Conservation (phyloP, 2,329 filamentous ascomycete species). For the Aspergillus tanneri region DNA sequence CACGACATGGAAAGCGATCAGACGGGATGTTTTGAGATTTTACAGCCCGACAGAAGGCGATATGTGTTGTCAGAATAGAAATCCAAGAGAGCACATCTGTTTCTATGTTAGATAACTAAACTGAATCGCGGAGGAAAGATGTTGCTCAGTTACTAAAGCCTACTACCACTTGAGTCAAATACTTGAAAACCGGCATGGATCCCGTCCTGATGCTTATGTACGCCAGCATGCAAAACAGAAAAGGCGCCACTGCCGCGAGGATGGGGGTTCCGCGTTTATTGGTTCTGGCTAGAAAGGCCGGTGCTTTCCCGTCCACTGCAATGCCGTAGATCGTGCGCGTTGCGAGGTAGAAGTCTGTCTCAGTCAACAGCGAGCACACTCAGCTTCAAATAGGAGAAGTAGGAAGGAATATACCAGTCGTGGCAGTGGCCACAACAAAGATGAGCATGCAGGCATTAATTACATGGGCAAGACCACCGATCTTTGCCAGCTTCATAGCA, state of each 20-base stretch:
- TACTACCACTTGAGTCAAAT: conserved; percentile 44
- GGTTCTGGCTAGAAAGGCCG: conserved; percentile 66
- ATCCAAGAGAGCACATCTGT: not conserved
- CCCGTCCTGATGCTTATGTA: conserved; percentile 62
- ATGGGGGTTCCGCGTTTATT: conserved; percentile 68
- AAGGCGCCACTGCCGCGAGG: conserved; percentile 59
- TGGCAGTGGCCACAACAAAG: conserved; percentile 73
- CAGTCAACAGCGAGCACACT: not conserved
- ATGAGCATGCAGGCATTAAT: conserved; percentile 70
- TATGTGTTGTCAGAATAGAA: not conserved
- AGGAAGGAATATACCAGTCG: conserved; percentile 46
- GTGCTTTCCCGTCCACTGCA: conserved; percentile 67
- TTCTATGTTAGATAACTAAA: not conserved
- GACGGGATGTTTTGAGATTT: not conserved
- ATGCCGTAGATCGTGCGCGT: conserved; percentile 70
- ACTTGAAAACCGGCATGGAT: conserved; percentile 57
- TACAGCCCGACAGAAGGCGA: not conserved
- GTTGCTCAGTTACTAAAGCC: not conserved
- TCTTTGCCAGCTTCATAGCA: conserved; percentile 60
- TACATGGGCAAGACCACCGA: conserved; percentile 63
- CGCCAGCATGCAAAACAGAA: conserved; percentile 63
- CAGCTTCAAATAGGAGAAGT: not conserved
- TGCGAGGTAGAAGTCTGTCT: conserved; percentile 64
- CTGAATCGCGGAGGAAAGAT: not conserved
- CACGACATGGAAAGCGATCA: not conserved